Conservation (phyloP, 352 stramenopile genomes). For the Aphanomyces stellatus region DNA sequence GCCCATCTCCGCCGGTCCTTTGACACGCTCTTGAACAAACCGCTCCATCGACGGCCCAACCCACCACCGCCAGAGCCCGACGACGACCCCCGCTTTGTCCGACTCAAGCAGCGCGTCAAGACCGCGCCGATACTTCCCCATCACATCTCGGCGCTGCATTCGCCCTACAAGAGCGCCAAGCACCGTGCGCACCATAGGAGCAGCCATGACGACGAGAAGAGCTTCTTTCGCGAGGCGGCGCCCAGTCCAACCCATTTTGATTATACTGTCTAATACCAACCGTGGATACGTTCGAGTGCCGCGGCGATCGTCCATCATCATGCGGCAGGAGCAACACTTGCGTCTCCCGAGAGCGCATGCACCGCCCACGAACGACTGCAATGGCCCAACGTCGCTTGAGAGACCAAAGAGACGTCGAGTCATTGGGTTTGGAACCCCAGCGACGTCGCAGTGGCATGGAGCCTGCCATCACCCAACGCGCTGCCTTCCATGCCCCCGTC, state of each 20-base stretch:
- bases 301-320: not conserved
- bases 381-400: too few relatives aligned
- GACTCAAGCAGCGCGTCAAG: constrained; percentile 16
- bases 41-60: not conserved
- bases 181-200: too few relatives aligned
- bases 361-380: too few relatives aligned
- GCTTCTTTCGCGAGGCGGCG: not conserved
- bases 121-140: not conserved
- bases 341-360: too few relatives aligned
- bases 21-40: not conserved
- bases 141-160: not conserved
- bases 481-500: too few relatives aligned
- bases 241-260: constrained; percentile 16
- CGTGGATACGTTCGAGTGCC: not conserved
- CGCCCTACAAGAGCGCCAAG: constrained; percentile 19
- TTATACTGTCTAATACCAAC: not conserved
- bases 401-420: too few relatives aligned
- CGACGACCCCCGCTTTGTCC: not conserved
- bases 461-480: too few relatives aligned
- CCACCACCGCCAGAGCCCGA: not conserved
- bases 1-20: not conserved
- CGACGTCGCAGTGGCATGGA: too few relatives aligned
- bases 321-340: not conserved
- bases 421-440: too few relatives aligned
- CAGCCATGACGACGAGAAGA: too few relatives aligned